Evolutionary conservation across 306 rosid species (phyloP).

Genomic region (Cicer judaicum): DNA sequence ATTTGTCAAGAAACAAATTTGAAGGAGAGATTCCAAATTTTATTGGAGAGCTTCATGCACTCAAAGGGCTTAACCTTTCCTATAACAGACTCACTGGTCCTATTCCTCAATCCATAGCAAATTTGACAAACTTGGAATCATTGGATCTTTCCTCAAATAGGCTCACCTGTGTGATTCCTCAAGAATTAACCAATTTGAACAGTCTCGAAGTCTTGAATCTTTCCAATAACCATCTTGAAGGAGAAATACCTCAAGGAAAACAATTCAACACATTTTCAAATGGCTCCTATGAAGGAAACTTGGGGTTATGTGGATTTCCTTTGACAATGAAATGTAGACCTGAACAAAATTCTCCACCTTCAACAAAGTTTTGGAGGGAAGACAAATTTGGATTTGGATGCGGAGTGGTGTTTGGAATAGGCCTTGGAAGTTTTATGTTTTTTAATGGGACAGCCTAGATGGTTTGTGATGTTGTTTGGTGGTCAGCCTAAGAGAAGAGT

Average conservation of each 20-base stretch:
- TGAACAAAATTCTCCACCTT: neutral
- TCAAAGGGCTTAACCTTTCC: slow-evolving; percentile 46
- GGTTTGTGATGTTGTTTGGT: slow-evolving; percentile 10
- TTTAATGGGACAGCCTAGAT: slow-evolving; percentile 16
- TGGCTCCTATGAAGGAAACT: slow-evolving; percentile 47
- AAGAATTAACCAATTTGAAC: slow-evolving; percentile 18
- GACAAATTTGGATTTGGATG: slow-evolving; percentile 42
- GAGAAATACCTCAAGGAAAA: slow-evolving; percentile 48
- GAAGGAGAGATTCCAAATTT: slow-evolving; percentile 48
- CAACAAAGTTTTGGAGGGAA: neutral
- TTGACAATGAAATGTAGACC: slow-evolving; percentile 26
- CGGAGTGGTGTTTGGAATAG: slow-evolving; percentile 44
- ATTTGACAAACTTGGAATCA: slow-evolving; percentile 42
- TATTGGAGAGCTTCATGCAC: slow-evolving; percentile 35
- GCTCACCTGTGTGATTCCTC: slow-evolving; percentile 35
- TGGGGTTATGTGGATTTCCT: slow-evolving; percentile 45
- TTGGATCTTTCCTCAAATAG: slow-evolving; percentile 55
- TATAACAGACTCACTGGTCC: slow-evolving; percentile 41
- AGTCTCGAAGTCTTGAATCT: slow-evolving; percentile 35
- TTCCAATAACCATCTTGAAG: slow-evolving; percentile 41
- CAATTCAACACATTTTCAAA: slow-evolving; percentile 49
- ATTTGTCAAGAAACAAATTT: slow-evolving; percentile 47
- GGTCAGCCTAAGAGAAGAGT: neutral
- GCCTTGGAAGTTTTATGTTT: slow-evolving; percentile 37
- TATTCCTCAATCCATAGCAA: slow-evolving; percentile 42